Base-by-base conservation (phyloP, 1,284 basidiomycete genomes). In the Moesziomyces parantarcticus region DNA sequence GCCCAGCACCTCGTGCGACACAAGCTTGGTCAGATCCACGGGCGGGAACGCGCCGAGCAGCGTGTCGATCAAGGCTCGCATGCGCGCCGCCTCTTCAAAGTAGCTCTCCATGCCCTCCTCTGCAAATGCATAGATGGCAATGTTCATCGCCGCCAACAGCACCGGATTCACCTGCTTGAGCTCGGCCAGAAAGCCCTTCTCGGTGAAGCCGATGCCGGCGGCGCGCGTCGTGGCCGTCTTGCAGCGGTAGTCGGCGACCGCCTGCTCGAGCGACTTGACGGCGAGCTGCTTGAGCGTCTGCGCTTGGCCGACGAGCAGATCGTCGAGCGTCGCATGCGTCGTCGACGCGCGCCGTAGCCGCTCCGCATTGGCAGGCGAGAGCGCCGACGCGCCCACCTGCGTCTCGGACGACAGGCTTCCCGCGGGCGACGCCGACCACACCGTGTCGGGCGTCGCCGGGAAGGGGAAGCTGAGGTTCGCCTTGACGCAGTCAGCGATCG, bases 111-210 rank as follows among this genome's bases (percentile, higher is more conserved):
- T 60, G 10, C 60, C 61, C 42, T 70, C 67, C 34, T 70, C 67
- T 3, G 67, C 67, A 46, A 70, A 70, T 1, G 67, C 58, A 25
- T 70, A 70, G 47, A 65, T 70, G 26, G 67, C 67, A 29, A 70
- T 60, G 57, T 70, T 70, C 32, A 70, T 29, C 46, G 67, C 52
- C 3, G 67, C 50, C 54, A 70, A 39, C 22, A 70, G 50, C 40
- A 70, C 41, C 18, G 67, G 59, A 18, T 70, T 70, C 46, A 65
- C 55, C 4, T 50, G 44, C 4, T 14, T 29, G 20, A 58, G 39
- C 44, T 70, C 67, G 14, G 57, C 32, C 46, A 64, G 26, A 18
- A 70, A 70, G 0, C 67, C 67, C 22, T 61, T 70, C 21, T 70
- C 67, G 21, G 61, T 70, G 7, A 70, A 62, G 23, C 58, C 56